Evolutionary conservation across 345 rosid species (phyloP).

Genomic region (Corchorus olitorius): DNA sequence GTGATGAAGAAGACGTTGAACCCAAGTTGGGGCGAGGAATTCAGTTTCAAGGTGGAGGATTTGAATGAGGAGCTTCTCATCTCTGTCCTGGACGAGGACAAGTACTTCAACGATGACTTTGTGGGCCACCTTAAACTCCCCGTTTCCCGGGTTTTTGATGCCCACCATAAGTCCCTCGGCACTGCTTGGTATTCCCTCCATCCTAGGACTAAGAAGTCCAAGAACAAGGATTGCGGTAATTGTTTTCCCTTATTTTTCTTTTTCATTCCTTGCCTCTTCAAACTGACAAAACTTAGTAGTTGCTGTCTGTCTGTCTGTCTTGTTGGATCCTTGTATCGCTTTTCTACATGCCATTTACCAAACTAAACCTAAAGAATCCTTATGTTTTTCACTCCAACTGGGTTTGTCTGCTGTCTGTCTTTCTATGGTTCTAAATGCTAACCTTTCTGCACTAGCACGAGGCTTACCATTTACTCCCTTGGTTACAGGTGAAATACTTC

Average conservation of each 20-base stretch:
- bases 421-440: not conserved
- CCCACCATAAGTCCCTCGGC: slow-evolving; percentile 74
- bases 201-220: slow-evolving; percentile 80
- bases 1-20: slow-evolving; percentile 86
- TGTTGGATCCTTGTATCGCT: not conserved
- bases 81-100: slow-evolving; percentile 85
- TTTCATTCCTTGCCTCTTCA: not conserved
- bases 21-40: slow-evolving; percentile 93
- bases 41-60: slow-evolving; percentile 90
- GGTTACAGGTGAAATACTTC: slow-evolving; percentile 77
- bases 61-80: slow-evolving; percentile 80
- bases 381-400: not conserved
- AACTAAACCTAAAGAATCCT: not conserved
- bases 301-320: not conserved
- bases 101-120: slow-evolving; percentile 85
- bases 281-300: not conserved
- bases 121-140: slow-evolving; percentile 74
- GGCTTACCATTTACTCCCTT: slow-evolving; percentile 8
- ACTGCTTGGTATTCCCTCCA: slow-evolving; percentile 74
- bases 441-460: not conserved
- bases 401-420: not conserved
- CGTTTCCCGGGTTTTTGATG: slow-evolving; percentile 70
- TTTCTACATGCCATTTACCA: not conserved
- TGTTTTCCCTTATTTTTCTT: slow-evolving; percentile 4
- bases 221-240: slow-evolving; percentile 77